These are phyloP conservation scores for Halenospora varia DNA, from an alignment of 495 filamentous ascomycete genomes.

Conservation along the genomic window DNA sequence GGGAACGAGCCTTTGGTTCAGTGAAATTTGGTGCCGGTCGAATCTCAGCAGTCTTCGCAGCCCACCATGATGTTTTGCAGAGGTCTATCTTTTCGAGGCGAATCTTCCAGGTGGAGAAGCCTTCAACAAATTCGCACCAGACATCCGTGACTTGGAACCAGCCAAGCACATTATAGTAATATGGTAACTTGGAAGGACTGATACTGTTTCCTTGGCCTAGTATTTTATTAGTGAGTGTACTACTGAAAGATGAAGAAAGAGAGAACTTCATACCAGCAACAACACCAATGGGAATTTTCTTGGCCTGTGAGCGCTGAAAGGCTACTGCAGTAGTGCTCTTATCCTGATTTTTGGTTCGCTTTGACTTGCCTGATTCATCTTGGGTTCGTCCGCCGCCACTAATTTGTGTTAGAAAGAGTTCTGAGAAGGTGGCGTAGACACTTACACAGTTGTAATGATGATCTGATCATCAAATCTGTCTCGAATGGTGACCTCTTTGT, in stretches of 20 bases:
- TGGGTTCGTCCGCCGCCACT: constrained; percentile 49
- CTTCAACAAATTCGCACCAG: constrained; percentile 59
- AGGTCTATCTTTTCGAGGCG: constrained; percentile 70
- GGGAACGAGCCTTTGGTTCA: not conserved
- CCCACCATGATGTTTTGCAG: constrained; percentile 65
- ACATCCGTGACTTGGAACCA: constrained; percentile 68
- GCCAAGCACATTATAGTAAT: constrained; percentile 68
- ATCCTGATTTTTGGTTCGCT: constrained; percentile 40
- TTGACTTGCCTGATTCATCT: constrained; percentile 36
- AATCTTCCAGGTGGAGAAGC: constrained; percentile 47
- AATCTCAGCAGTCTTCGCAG: constrained; percentile 30
- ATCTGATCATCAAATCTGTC: constrained; percentile 61
- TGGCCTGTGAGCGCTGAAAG: constrained; percentile 33
- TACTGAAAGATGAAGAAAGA: not conserved
- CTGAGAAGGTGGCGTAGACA: constrained; percentile 4
- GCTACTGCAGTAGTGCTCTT: constrained; percentile 30
- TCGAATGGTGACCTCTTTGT: constrained; percentile 48
- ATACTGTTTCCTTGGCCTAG: constrained; percentile 49
- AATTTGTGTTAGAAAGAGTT: constrained; percentile 18
- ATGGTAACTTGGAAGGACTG: constrained; percentile 50
- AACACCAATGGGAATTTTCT: constrained; percentile 44
- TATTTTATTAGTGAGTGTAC: constrained; percentile 9
- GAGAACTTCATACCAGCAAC: constrained; percentile 48
- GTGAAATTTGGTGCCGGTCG: not conserved
- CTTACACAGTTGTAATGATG: constrained; percentile 64